A percentile compares a stretch with the other conserved stretches of the same genome.
Conservation (phyloP, 257 asterid species). For the Forsythia suspensa region DNA sequence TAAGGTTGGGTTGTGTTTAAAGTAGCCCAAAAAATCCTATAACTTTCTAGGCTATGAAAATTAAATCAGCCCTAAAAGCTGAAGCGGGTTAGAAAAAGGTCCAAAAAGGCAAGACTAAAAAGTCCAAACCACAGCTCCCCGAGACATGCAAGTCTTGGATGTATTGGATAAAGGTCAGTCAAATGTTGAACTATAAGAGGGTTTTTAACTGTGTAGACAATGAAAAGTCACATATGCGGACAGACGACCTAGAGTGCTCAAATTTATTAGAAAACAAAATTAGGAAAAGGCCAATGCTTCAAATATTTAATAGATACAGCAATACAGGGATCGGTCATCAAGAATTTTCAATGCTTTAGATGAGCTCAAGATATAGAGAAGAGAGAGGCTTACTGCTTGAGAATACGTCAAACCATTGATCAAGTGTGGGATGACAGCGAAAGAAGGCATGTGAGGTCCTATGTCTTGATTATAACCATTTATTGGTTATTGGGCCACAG, state of each 20-base stretch:
- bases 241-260: background rate
- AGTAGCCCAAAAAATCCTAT: too few species aligned
- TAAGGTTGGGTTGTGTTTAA: background rate
- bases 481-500: too few species aligned
- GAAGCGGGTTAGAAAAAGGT: background rate
- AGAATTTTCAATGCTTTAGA: background rate
- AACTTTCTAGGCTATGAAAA: background rate
- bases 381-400: background rate
- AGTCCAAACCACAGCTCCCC: background rate
- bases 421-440: background rate
- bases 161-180: background rate
- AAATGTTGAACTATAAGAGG: background rate
- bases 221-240: background rate
- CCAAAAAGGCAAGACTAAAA: background rate
- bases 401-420: background rate
- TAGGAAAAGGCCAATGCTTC: background rate
- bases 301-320: background rate
- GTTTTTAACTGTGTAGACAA: background rate
- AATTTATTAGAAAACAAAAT: background rate
- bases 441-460: background rate
- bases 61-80: background rate
- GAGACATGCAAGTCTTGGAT: background rate
- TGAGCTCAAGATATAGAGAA: background rate
- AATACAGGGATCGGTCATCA: background rate
- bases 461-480: too few species aligned